Percentiles rank a stretch among this genome's conserved stretches.
These are phyloP conservation scores for Aphanomyces stellatus DNA, from an alignment of 352 stramenopile species.

Conservation along the genomic window DNA sequence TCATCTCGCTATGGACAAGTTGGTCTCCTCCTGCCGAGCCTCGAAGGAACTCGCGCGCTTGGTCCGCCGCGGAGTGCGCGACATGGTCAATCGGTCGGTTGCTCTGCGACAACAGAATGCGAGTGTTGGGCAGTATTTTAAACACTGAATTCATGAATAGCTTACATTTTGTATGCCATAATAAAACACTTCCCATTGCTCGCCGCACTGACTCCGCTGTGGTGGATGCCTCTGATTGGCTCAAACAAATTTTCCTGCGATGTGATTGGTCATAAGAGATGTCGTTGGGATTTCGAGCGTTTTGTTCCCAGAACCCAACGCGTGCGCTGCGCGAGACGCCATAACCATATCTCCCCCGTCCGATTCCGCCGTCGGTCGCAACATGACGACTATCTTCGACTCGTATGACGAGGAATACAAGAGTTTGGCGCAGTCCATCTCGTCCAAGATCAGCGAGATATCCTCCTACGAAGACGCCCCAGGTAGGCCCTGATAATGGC, in stretches of 20 bases:
- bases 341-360: neutral
- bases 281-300: constrained; percentile 17
- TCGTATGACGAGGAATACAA: constrained; percentile 85
- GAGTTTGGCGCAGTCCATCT: constrained; percentile 75
- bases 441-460: constrained; percentile 83
- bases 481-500: constrained; percentile 28
- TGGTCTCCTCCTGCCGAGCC: neutral
- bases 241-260: neutral
- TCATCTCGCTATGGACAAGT: no score
- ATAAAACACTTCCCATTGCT: neutral
- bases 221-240: neutral
- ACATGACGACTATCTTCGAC: constrained; percentile 85
- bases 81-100: no score
- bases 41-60: no score
- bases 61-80: no score
- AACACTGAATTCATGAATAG: neutral
- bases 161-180: neutral
- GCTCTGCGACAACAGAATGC: no score
- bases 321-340: neutral
- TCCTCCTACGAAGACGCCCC: constrained; percentile 76
- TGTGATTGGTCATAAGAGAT: constrained; percentile 9
- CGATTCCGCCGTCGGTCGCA: neutral
- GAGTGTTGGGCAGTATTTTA: neutral
- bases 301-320: constrained; percentile 2
- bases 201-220: neutral